A percentile compares a stretch with the other conserved stretches of the same genome.
phyloP scores from a whole-genome alignment of 768 basidiomycete genomes.

The Glaciozyma martinii region DNA sequence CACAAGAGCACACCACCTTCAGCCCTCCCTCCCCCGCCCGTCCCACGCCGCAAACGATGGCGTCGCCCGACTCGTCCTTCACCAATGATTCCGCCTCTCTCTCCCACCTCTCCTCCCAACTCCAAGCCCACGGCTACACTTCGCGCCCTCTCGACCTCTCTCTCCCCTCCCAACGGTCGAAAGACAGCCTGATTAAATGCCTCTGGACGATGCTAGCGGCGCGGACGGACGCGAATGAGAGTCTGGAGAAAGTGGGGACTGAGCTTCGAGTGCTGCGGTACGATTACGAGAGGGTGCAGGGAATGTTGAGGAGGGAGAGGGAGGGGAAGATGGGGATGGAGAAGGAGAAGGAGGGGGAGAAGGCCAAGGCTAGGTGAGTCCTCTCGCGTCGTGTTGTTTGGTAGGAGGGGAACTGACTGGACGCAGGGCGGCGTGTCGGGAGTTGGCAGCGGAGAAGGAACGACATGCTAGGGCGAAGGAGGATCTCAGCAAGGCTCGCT shows the following conservation, averaged over 20 bases:
- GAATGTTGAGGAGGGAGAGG: background rate
- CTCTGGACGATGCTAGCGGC: slow-evolving; percentile 18
- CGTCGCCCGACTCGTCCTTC: no score
- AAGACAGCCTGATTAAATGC: slow-evolving; percentile 6
- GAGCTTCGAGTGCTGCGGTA: background rate
- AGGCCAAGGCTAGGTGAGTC: slow-evolving; percentile 10
- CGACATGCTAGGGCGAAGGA: slow-evolving; percentile 6
- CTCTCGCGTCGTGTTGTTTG: no score
- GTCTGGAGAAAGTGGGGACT: background rate
- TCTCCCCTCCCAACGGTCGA: slow-evolving; percentile 6
- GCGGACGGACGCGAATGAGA: slow-evolving; percentile 1
- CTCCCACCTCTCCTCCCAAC: slow-evolving; percentile 12
- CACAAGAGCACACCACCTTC: no score
- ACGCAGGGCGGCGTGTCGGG: slow-evolving; percentile 3
- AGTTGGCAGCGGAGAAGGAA: slow-evolving; percentile 16
- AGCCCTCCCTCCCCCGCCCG: no score
- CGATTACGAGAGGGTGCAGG: slow-evolving; percentile 9
- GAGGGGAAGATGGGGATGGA: background rate
- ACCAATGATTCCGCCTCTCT: background rate
- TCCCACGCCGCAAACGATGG: no score
- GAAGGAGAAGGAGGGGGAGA: slow-evolving; percentile 13
- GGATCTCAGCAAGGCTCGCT: slow-evolving; percentile 15
- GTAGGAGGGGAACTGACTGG: background rate
- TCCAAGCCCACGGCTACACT: slow-evolving; percentile 11
- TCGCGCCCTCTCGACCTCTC: slow-evolving; percentile 16